Conservation (phyloP, 805 yeast species). For the Zygotorulaspora danielsina region DNA sequence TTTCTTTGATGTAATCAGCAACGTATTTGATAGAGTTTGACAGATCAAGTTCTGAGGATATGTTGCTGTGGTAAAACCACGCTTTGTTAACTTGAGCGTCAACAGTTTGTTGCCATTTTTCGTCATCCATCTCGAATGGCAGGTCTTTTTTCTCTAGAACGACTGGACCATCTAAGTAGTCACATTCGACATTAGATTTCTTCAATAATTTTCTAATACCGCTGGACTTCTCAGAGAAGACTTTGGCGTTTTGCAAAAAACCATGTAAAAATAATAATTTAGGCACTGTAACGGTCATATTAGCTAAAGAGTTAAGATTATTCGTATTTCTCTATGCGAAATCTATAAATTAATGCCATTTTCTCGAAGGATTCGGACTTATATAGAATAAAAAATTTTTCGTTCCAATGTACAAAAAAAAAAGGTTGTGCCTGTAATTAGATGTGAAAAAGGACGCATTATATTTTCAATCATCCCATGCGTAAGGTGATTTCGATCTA, state of each 20-base stretch:
- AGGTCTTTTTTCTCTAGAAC: conserved; percentile 62
- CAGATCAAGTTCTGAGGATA: conserved; percentile 45
- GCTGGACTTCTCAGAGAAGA: conserved; percentile 83
- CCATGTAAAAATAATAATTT: conserved; percentile 88
- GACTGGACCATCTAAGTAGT: conserved; percentile 77
- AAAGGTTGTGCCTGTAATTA: too few relatives aligned
- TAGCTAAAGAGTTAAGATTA: neutral
- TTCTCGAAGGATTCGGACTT: neutral
- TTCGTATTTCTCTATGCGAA: neutral
- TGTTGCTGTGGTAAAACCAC: conserved; percentile 69
- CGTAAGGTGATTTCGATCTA: conserved; percentile 45
- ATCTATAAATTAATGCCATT: neutral
- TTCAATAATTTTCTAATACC: conserved; percentile 77
- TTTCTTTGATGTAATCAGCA: conserved; percentile 48
- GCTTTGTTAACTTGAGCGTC: conserved; percentile 49
- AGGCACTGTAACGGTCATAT: conserved; percentile 26
- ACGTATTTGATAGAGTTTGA: conserved; percentile 49
- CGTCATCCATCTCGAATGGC: conserved; percentile 61
- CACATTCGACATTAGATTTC: conserved; percentile 60
- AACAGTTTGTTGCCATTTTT: conserved; percentile 45
- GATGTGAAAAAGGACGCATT: too few relatives aligned
- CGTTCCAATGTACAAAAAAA: neutral
- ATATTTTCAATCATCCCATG: conserved; percentile 39
- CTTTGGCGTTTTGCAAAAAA: conserved; percentile 75
- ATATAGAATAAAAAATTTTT: conserved; percentile 1